Evolutionary conservation across 192 early-diverging fungal species (phyloP), one percentile per base, ranked within the genome.

Genomic region (Chytriomyces confervae): DNA sequence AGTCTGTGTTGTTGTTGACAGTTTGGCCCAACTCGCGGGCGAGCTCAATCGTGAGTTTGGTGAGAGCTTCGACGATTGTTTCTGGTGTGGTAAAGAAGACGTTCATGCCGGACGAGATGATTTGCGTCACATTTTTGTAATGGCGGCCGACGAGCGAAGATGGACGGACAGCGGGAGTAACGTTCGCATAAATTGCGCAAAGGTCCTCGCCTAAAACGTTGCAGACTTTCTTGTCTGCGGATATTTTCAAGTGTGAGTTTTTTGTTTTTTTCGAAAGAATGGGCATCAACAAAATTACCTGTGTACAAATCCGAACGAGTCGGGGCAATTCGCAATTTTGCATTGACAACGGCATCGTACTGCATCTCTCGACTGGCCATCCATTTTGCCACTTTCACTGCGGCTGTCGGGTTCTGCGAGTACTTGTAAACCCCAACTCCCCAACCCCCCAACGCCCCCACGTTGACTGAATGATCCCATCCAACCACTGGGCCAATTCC

Each of bases 401-500:
- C 84, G 29, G 80, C 81, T 10, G 46, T 61, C 45, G 75, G 74
- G 72, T 86, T 86, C 6, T 45, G 27, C 6, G 82, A 76, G 77
- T 83, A 77, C 61, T 70, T 75, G 76, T 81, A 83, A 0, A 80
- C 82, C 51, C 82, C 82, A 13, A 79, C 72, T 9, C 69, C 75
- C 80, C 80, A 81, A 11, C 82, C 84, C 16, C 77, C 80, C 8
- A 63, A 23, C 5, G 80, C 79, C 8, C 84, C 84, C 7, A 80
- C 66, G 9, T 78, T 78, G 7, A 66, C n/a, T 13, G 65, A 51
- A 24, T 49, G 44, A 20, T 77, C 73, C 53, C 64, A 72, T 50
- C 76, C 77, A 8, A 72, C 71, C 7, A 85, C 57, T 7, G 84
- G 84, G 43, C 79, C 76, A 7, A 82, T 72, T 18, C 84, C 84